Evolutionary conservation across 2,329 filamentous ascomycete species (phyloP).

Genomic region (Corniculantispora saksenae): DNA sequence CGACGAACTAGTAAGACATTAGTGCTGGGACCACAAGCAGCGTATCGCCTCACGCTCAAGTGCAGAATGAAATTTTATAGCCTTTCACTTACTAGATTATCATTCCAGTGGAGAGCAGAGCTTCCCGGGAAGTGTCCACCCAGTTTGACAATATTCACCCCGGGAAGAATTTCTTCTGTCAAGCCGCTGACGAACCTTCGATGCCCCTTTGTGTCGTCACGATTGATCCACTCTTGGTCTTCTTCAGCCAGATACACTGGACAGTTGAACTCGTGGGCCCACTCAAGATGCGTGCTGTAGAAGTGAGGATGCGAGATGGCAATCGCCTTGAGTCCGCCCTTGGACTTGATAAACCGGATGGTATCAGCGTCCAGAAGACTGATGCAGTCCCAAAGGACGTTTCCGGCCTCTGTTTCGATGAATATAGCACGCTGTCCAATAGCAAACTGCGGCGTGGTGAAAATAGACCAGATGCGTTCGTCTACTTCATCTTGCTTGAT

Average conservation of each 20-base stretch:
- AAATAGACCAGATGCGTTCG: constrained; percentile 46
- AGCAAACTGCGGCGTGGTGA: constrained; percentile 60
- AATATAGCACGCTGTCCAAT: constrained; percentile 77
- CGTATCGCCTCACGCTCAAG: not conserved
- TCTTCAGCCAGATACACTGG: constrained; percentile 68
- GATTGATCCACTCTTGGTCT: constrained; percentile 65
- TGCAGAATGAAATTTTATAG: no score
- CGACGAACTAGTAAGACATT: constrained; percentile 12
- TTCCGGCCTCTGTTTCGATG: constrained; percentile 64
- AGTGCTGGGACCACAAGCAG: not conserved
- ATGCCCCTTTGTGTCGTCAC: constrained; percentile 35
- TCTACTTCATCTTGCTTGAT: constrained; percentile 52
- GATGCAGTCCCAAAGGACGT: constrained; percentile 79
- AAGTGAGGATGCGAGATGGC: constrained; percentile 82
- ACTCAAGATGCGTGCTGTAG: constrained; percentile 74
- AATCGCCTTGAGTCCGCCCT: constrained; percentile 71
- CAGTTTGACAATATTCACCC: constrained; percentile 65
- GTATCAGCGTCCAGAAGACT: constrained; percentile 69
- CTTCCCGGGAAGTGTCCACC: constrained; percentile 82
- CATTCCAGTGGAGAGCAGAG: constrained; percentile 63
- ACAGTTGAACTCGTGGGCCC: constrained; percentile 69
- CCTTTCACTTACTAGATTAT: constrained; percentile 45
- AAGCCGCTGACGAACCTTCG: constrained; percentile 49
- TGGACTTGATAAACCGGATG: constrained; percentile 52
- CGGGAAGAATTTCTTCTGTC: constrained; percentile 42